Evolutionary conservation across 371 early-diverging fungal genomes (phyloP).

Genomic region (Lichtheimia ornata): DNA sequence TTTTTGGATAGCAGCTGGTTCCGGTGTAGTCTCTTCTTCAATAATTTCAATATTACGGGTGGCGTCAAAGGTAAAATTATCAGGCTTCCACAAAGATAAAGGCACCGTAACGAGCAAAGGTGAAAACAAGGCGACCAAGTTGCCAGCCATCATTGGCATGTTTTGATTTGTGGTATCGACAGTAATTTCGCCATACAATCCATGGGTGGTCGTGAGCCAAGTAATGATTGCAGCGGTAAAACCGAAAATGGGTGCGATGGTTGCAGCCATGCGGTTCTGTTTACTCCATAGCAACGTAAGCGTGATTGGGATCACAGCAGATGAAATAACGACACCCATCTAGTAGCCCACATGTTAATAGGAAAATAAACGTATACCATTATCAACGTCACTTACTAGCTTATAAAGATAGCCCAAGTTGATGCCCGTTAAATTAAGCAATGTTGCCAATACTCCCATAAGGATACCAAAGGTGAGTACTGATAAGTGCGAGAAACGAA

Average conservation of each 20-base stretch:
- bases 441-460: constrained; percentile 66
- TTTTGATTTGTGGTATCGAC: constrained; percentile 59
- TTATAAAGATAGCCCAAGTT: constrained; percentile 67
- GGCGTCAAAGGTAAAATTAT: constrained; percentile 62
- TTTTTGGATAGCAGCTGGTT: constrained; percentile 16
- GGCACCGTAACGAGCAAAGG: constrained; percentile 23
- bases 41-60: constrained; percentile 51
- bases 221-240: constrained; percentile 53
- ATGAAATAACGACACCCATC: constrained; percentile 70
- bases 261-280: constrained; percentile 58
- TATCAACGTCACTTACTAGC: constrained; percentile 18
- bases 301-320: constrained; percentile 67
- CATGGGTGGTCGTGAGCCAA: constrained; percentile 62
- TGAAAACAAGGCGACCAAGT: constrained; percentile 47
- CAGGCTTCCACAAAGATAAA: constrained; percentile 51
- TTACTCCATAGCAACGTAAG: constrained; percentile 67
- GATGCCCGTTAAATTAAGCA: constrained; percentile 63
- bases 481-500: constrained; percentile 58
- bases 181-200: constrained; percentile 56
- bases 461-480: constrained; percentile 63
- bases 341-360: constrained; percentile 10
- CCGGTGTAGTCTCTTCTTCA: constrained; percentile 33
- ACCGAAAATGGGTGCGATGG: constrained; percentile 55
- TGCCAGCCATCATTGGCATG: constrained; percentile 74
- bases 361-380: not conserved